Conservation (phyloP, 768 basidiomycete genomes). For the Multifurca ochricompacta region DNA sequence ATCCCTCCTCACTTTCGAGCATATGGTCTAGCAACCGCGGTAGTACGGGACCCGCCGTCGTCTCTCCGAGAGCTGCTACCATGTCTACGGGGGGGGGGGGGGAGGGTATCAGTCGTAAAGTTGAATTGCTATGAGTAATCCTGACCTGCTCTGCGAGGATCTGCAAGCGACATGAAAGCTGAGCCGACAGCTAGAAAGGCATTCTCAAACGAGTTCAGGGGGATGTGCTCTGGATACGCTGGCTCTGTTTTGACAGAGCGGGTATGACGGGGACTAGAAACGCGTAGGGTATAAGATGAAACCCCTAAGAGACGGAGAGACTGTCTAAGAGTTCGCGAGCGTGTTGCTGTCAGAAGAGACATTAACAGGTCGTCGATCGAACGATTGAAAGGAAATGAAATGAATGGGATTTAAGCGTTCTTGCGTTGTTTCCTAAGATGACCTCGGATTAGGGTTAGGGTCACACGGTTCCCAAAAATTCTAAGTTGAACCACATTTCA, state of each 20-base stretch:
- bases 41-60: constrained; percentile 75
- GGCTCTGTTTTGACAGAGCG: constrained; percentile 27
- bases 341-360: constrained; percentile 8
- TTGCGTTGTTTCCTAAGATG: no score
- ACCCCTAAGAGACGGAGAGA: neutral
- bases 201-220: constrained; percentile 75
- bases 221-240: constrained; percentile 73
- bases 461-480: neutral
- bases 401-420: no score
- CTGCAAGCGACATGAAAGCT: constrained; percentile 69
- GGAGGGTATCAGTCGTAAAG: neutral
- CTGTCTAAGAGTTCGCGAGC: neutral
- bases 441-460: constrained; percentile 14
- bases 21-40: constrained; percentile 69
- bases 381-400: no score
- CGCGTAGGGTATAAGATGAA: neutral
- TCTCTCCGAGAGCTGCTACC: constrained; percentile 91
- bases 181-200: constrained; percentile 81
- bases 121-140: constrained; percentile 24
- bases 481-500: neutral
- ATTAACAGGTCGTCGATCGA: neutral
- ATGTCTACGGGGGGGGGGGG: no score
- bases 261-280: neutral
- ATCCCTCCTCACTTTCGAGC: constrained; percentile 74
- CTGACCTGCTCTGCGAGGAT: constrained; percentile 78